Evolutionary conservation across 2,329 filamentous ascomycete genomes (phyloP).

Genomic region (Alternaria burnsii): DNA sequence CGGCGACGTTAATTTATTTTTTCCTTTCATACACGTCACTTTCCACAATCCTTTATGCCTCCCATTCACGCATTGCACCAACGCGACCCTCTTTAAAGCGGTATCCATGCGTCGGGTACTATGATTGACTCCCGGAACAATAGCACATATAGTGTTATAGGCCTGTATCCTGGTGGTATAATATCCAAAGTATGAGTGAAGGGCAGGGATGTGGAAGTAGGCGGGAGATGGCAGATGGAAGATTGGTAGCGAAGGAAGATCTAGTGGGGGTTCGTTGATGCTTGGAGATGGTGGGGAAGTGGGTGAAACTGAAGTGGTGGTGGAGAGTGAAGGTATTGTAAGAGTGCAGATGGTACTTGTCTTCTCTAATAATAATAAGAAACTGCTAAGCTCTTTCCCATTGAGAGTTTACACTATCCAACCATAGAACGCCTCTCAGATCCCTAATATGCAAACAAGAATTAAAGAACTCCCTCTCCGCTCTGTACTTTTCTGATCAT

Average conservation of each 20-base stretch:
- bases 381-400: not conserved
- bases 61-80: not conserved
- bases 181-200: not conserved
- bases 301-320: not conserved
- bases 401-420: not conserved
- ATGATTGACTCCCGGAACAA: conserved; percentile 7
- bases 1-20: not conserved
- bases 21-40: not conserved
- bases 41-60: not conserved
- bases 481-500: not conserved
- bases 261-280: not conserved
- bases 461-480: not conserved
- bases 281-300: not conserved
- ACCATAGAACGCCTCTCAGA: not conserved
- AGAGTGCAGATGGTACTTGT: not conserved
- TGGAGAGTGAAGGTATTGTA: not conserved
- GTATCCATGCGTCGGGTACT: conserved; percentile 9
- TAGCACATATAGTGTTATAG: conserved; percentile 10
- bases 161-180: not conserved
- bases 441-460: not conserved
- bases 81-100: not conserved
- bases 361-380: not conserved
- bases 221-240: not conserved
- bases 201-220: not conserved
- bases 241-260: not conserved